Conservation (phyloP, 2,329 filamentous ascomycete species). For the Chalara sp. region DNA sequence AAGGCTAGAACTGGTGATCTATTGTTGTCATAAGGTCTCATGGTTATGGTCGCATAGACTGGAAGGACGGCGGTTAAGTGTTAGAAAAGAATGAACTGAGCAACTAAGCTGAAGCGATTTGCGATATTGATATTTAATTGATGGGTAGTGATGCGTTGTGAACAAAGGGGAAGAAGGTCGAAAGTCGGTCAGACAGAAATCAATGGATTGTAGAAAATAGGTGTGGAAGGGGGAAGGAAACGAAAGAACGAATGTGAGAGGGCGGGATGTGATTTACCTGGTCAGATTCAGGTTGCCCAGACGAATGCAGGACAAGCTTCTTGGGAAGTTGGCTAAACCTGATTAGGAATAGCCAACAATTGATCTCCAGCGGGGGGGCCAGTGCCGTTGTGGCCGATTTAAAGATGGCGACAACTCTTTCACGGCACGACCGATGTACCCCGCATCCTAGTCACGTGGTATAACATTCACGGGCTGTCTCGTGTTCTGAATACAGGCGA, state of each 20-base stretch:
- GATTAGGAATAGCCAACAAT: too few relatives aligned
- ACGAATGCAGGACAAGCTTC: too few relatives aligned
- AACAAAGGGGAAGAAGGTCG: constrained; percentile 5
- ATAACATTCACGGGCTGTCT: too few relatives aligned
- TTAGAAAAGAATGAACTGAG: neutral
- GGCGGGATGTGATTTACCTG: neutral
- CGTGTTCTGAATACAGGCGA: too few relatives aligned
- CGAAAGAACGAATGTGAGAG: constrained; percentile 3
- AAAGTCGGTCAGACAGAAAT: constrained; percentile 12
- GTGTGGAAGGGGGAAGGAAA: constrained; percentile 5
- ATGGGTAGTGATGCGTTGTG: constrained; percentile 1
- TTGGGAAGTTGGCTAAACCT: too few relatives aligned
- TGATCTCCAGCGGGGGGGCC: too few relatives aligned
- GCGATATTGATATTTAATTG: constrained; percentile 2
- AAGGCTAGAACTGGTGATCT: constrained; percentile 23
- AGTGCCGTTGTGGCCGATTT: too few relatives aligned
- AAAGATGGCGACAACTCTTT: too few relatives aligned
- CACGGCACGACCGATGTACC: too few relatives aligned
- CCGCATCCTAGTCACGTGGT: too few relatives aligned
- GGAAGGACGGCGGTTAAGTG: neutral
- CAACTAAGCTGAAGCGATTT: neutral
- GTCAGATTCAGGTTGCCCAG: too few relatives aligned
- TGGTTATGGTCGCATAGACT: constrained; percentile 7
- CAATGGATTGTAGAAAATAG: neutral
- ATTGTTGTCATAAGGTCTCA: constrained; percentile 22